A percentile compares a stretch with the other conserved stretches of the same genome.
phyloP scores from a whole-genome alignment of 2,329 filamentous ascomycete genomes.

The Talaromyces atroroseus region DNA sequence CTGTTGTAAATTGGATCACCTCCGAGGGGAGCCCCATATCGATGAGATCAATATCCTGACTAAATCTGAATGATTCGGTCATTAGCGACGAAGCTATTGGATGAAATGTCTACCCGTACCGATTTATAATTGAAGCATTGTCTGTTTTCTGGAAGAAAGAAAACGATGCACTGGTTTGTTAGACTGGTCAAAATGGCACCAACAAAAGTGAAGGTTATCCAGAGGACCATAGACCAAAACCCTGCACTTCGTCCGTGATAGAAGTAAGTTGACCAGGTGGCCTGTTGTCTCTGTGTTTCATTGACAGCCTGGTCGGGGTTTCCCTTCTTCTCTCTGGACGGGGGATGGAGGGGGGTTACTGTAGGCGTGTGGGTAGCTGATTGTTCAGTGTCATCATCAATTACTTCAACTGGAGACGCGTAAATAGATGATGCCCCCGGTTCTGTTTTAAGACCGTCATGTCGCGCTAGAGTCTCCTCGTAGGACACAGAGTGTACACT shows the following conservation, averaged over 20 bases:
- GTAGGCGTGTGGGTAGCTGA: neutral
- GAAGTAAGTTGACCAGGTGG: neutral
- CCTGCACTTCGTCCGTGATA: neutral
- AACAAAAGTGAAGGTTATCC: neutral
- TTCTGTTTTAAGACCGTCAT: neutral
- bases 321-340: neutral
- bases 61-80: constrained; percentile 14
- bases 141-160: constrained; percentile 9
- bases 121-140: constrained; percentile 8
- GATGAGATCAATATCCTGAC: constrained; percentile 14
- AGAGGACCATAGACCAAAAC: neutral
- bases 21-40: constrained; percentile 19
- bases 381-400: neutral
- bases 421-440: neutral
- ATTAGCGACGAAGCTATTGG: neutral
- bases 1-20: neutral
- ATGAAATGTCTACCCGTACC: neutral
- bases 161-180: constrained; percentile 3
- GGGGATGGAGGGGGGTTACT: neutral
- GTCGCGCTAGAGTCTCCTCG: neutral
- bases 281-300: neutral
- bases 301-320: neutral
- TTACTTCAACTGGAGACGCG: neutral
- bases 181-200: neutral
- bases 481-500: neutral